phyloP scores from a whole-genome alignment of 345 rosid species.

The Hibiscus syriacus region DNA sequence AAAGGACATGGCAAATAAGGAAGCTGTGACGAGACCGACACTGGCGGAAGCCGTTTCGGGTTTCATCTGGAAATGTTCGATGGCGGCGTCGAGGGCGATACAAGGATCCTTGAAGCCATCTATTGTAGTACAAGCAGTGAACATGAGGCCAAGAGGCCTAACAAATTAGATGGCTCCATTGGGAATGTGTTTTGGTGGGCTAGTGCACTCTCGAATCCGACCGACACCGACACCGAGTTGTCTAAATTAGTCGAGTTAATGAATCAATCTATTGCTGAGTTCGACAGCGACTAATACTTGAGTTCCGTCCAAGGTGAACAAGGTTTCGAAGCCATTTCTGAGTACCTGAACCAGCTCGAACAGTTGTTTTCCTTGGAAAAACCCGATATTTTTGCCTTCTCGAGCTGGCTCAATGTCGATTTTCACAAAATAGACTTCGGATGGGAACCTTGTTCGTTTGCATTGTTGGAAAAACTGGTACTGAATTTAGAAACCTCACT shows the following conservation, averaged over 20 bases:
- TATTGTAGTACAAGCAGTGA: conserved; percentile 5
- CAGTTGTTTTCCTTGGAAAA: background rate
- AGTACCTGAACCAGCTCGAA: background rate
- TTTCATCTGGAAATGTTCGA: conserved; percentile 4
- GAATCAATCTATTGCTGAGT: background rate
- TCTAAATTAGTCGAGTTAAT: background rate
- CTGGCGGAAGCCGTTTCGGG: background rate
- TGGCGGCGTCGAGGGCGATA: background rate
- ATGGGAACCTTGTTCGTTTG: background rate
- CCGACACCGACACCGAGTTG: background rate
- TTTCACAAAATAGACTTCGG: background rate
- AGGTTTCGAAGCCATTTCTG: background rate
- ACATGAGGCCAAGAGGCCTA: background rate
- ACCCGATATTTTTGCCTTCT: background rate
- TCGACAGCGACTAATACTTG: background rate
- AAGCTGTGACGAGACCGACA: background rate
- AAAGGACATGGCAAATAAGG: background rate
- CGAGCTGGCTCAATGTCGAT: background rate
- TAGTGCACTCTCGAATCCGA: background rate
- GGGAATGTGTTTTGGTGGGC: conserved; percentile 8
- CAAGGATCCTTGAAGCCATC: background rate
- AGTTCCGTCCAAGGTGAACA: background rate
- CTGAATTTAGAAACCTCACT: background rate
- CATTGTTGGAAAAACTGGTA: background rate
- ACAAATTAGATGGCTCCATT: background rate